A percentile compares a stretch with the other conserved stretches of the same genome.
Conservation (phyloP, 2,329 filamentous ascomycete genomes). For the Neonectria magnoliae region DNA sequence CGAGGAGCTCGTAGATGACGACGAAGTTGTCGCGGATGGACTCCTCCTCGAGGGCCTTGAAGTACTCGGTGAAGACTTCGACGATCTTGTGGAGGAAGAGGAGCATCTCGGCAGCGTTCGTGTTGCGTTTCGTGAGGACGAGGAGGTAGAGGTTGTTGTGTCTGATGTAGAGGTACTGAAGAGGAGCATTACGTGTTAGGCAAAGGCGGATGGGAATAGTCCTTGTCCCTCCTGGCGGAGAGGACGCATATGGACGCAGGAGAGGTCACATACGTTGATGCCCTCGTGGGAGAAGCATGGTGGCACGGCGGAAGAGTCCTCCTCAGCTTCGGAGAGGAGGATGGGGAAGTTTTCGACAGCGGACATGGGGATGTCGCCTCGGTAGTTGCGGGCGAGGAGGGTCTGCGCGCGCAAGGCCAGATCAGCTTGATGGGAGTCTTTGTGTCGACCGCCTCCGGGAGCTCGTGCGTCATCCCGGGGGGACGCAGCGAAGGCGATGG, state of each 20-base stretch:
- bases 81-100: constrained; percentile 98
- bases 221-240: neutral
- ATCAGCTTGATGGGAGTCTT: constrained; percentile 33
- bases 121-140: constrained; percentile 97
- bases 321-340: constrained; percentile 96
- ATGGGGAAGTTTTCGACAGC: constrained; percentile 98
- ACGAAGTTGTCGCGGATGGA: constrained; percentile 99
- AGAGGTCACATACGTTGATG: constrained; percentile 79
- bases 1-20: constrained; percentile 96
- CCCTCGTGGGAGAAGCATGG: constrained; percentile 99
- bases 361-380: constrained; percentile 98
- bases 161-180: constrained; percentile 95
- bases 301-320: constrained; percentile 96
- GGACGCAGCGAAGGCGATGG: neutral
- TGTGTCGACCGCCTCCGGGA: constrained; percentile 5
- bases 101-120: constrained; percentile 97
- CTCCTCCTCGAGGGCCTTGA: constrained; percentile 98
- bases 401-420: constrained; percentile 68
- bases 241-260: constrained; percentile 14
- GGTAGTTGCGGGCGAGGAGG: constrained; percentile 97
- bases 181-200: constrained; percentile 26
- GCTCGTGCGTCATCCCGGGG: neutral
- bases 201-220: neutral
- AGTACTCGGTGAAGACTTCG: constrained; percentile 99
- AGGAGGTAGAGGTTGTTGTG: constrained; percentile 99